Percentiles rank a stretch among this genome's conserved stretches.
Conservation (phyloP, 2,329 filamentous ascomycete species). For the Trichophyton verrucosum region DNA sequence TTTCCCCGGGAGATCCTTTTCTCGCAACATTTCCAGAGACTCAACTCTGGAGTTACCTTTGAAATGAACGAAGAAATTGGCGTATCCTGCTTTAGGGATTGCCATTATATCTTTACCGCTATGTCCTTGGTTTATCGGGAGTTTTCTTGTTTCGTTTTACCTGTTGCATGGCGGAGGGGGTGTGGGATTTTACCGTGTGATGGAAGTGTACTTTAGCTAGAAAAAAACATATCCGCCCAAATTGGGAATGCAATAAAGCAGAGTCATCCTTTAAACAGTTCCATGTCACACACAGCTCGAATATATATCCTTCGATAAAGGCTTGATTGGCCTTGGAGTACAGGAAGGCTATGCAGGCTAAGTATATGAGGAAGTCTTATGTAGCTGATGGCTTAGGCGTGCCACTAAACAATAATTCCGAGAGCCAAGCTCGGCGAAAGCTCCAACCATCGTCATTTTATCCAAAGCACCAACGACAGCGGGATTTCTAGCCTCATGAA, state of each 20-base stretch:
- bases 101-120: not conserved
- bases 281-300: not conserved
- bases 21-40: not conserved
- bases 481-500: not conserved
- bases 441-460: not conserved
- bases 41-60: not conserved
- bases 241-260: not conserved
- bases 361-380: not conserved
- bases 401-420: not conserved
- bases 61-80: not conserved
- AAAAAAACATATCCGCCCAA: not conserved
- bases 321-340: not conserved
- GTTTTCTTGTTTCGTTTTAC: not conserved
- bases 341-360: not conserved
- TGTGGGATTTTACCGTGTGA: not conserved
- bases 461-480: not conserved
- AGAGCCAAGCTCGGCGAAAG: not conserved
- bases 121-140: not conserved
- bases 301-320: not conserved
- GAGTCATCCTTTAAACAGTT: not conserved
- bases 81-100: not conserved
- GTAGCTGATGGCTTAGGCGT: not conserved
- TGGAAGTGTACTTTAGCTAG: conserved; percentile 2
- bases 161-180: not conserved
- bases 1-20: not conserved